These are phyloP conservation scores for Talaromyces rugulosus DNA, from an alignment of 2,329 filamentous ascomycete species.

Conservation along the genomic window DNA sequence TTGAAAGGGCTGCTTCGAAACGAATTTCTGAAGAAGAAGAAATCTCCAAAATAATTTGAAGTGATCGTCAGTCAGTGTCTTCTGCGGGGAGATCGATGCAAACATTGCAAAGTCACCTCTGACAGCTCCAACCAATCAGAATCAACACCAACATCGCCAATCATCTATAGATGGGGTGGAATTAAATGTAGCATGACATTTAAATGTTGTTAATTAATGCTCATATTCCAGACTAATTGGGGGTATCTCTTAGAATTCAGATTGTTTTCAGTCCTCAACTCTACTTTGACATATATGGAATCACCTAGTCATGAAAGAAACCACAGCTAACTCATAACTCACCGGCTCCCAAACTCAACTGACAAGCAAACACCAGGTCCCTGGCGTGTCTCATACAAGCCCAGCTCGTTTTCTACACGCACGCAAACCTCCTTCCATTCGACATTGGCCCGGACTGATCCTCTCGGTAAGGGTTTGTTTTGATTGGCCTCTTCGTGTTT, in stretches of 20 bases:
- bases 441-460: slow-evolving; percentile 28
- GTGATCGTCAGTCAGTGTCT: not conserved
- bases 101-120: not conserved
- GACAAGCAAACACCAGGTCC: slow-evolving; percentile 30
- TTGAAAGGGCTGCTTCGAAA: not conserved
- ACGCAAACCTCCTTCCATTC: slow-evolving; percentile 37
- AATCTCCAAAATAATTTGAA: not conserved
- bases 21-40: not conserved
- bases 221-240: not conserved
- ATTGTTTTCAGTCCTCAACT: not conserved
- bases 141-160: not conserved
- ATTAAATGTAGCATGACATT: not conserved
- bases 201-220: not conserved
- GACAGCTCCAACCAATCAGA: not conserved
- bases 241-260: not conserved
- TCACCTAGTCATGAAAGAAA: not conserved
- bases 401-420: slow-evolving; percentile 41
- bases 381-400: slow-evolving; percentile 40
- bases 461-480: slow-evolving; percentile 14
- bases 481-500: slow-evolving; percentile 13
- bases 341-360: slow-evolving; percentile 25
- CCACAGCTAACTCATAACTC: not conserved
- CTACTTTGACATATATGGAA: not conserved
- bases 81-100: not conserved
- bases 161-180: not conserved